These are phyloP conservation scores for Scenedesmus sp. DNA, from an alignment of 163 green algal genomes.

Conservation along the genomic window DNA sequence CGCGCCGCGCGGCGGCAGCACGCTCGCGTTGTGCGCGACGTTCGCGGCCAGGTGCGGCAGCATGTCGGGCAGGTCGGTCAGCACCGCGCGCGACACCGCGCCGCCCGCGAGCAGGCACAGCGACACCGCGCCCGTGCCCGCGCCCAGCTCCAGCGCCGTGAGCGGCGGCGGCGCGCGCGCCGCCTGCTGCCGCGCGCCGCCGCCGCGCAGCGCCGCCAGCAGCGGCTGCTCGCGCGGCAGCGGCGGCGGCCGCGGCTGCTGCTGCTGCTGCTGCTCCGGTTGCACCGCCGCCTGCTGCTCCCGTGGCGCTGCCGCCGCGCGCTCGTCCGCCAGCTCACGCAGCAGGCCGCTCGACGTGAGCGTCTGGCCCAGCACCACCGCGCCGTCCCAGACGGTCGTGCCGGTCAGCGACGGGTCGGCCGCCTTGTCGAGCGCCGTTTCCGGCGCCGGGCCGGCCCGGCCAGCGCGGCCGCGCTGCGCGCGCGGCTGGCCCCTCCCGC, in stretches of 20 bases:
- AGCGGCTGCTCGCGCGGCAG: conserved; percentile 9
- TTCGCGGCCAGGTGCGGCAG: conserved; percentile 62
- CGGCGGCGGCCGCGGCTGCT: neutral
- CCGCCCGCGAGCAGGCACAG: conserved; percentile 47
- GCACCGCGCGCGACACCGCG: conserved; percentile 22
- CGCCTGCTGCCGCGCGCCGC: conserved; percentile 3
- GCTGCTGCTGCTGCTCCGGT: conserved; percentile 3
- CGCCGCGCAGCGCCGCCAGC: conserved; percentile 8
- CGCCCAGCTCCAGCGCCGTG: conserved; percentile 58
- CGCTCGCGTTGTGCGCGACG: conserved; percentile 42
- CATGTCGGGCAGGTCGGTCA: conserved; percentile 65
- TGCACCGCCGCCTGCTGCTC: neutral
- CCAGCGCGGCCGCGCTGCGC: neutral
- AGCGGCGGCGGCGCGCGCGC: neutral
- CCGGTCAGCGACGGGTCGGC: conserved; percentile 28
- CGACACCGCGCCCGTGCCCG: conserved; percentile 62
- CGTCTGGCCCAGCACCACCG: conserved; percentile 60
- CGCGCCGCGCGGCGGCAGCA: conserved; percentile 12
- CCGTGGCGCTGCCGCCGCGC: neutral
- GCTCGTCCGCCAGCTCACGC: too few species aligned
- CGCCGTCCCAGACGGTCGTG: conserved; percentile 59
- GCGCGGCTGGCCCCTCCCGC: conserved; percentile 16
- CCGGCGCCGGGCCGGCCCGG: neutral
- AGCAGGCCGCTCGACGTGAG: conserved; percentile 44
- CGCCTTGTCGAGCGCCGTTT: neutral